These are phyloP conservation scores for Suhomyces pyralidae DNA, from an alignment of 805 yeast species.

Conservation along the genomic window DNA sequence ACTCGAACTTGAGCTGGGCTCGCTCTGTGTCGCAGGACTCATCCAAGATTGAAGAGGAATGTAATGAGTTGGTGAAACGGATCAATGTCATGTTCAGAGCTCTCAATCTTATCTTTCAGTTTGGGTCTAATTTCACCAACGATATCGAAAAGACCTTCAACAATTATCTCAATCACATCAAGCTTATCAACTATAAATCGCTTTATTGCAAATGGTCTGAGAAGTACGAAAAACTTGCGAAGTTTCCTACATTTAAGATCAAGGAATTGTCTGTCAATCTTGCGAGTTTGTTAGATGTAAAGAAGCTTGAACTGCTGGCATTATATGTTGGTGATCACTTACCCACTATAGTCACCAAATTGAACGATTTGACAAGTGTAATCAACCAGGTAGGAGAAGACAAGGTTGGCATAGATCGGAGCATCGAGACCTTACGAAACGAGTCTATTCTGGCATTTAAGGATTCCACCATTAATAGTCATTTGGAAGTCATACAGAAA, in stretches of 20 bases:
- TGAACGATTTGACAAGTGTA: constrained; percentile 29
- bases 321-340: constrained; percentile 21
- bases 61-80: constrained; percentile 28
- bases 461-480: constrained; percentile 10
- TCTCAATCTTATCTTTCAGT: constrained; percentile 46
- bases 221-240: constrained; percentile 33
- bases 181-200: constrained; percentile 40
- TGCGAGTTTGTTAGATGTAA: constrained; percentile 29
- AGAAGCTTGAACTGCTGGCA: constrained; percentile 29
- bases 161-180: constrained; percentile 34
- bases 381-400: constrained; percentile 39
- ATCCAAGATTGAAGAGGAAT: constrained; percentile 26
- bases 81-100: constrained; percentile 44
- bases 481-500: constrained; percentile 8
- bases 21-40: constrained; percentile 44
- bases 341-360: constrained; percentile 29
- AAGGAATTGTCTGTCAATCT: constrained; percentile 26
- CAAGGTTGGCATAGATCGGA: constrained; percentile 34
- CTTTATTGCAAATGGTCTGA: constrained; percentile 35
- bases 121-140: constrained; percentile 45
- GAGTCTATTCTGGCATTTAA: constrained; percentile 32
- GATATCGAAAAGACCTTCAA: constrained; percentile 49
- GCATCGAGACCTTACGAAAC: constrained; percentile 40
- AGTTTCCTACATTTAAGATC: constrained; percentile 36
- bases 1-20: constrained; percentile 52